Percentiles rank a stretch among this genome's conserved stretches.
Conservation (phyloP, 129 eudicot genomes). For the Flaveria bidentis region DNA sequence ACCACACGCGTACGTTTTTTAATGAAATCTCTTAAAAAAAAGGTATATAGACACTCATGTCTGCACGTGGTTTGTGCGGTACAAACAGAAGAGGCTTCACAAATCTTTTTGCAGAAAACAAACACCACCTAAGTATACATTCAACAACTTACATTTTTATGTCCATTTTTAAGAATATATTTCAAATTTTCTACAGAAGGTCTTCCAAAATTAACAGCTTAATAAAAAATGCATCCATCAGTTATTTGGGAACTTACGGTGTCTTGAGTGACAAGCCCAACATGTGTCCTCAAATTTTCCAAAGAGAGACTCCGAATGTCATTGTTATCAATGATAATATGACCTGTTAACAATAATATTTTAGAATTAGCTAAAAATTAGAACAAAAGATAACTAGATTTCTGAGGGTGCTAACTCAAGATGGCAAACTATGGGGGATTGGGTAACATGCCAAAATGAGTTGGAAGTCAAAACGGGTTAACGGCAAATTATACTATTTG, state of each 20-base stretch:
- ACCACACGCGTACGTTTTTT: too few relatives aligned
- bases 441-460: background rate
- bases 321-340: slow-evolving; percentile 61
- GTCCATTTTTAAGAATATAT: background rate
- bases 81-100: too few relatives aligned
- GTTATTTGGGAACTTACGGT: slow-evolving; percentile 48
- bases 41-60: too few relatives aligned
- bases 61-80: too few relatives aligned
- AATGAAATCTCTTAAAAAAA: too few relatives aligned
- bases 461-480: background rate
- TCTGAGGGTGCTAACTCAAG: background rate
- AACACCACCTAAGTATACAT: background rate
- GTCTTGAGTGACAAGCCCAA: slow-evolving; percentile 88
- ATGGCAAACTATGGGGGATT: too few relatives aligned
- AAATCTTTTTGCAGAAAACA: too few relatives aligned
- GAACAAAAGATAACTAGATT: background rate
- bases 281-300: slow-evolving; percentile 67
- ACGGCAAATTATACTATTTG: background rate
- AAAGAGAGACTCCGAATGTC: slow-evolving; percentile 58
- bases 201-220: background rate
- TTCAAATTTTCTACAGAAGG: background rate
- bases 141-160: background rate
- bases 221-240: background rate
- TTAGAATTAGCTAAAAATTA: background rate
- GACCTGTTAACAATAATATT: slow-evolving; percentile 48